A percentile compares a stretch with the other conserved stretches of the same genome.
Evolutionary conservation across 1,284 basidiomycete species (phyloP).

Genomic region (Rhodotorula glutinis): DNA sequence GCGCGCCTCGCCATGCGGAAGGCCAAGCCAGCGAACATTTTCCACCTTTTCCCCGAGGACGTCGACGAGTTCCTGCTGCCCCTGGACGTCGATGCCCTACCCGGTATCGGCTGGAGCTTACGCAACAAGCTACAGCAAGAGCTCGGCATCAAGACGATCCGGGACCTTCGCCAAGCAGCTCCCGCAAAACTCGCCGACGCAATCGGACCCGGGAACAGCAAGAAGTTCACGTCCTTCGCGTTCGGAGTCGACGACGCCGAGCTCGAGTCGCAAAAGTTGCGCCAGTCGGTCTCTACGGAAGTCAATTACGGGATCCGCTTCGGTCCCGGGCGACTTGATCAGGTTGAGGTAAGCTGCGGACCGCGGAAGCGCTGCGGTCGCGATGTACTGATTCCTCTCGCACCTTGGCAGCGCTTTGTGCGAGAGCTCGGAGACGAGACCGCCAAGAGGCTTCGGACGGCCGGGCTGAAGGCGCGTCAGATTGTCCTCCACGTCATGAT

Average conservation of each 20-base stretch:
- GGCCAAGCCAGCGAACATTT: conserved; percentile 85
- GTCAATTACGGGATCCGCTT: conserved; percentile 97
- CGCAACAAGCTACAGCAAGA: conserved; percentile 62
- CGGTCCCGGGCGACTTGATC: conserved; percentile 60
- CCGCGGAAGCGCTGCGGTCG: background rate
- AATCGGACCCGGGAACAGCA: conserved; percentile 77
- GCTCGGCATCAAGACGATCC: conserved; percentile 68
- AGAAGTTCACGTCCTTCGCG: conserved; percentile 76
- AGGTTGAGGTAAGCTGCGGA: conserved; percentile 58
- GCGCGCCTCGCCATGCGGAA: conserved; percentile 84
- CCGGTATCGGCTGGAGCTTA: conserved; percentile 70
- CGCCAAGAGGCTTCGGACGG: conserved; percentile 63
- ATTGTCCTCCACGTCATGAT: conserved; percentile 86
- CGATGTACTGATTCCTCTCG: background rate
- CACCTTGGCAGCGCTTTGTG: conserved; percentile 57
- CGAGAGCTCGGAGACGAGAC: conserved; percentile 72
- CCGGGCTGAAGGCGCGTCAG: conserved; percentile 65
- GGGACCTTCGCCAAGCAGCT: conserved; percentile 58
- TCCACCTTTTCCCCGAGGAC: conserved; percentile 62
- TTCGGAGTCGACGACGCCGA: conserved; percentile 76
- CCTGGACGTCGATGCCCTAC: conserved; percentile 79
- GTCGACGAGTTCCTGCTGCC: conserved; percentile 63
- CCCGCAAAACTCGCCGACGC: conserved; percentile 45
- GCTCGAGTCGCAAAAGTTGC: conserved; percentile 71
- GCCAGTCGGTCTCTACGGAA: conserved; percentile 85